Conservation (phyloP, 2,329 filamentous ascomycete genomes). For the Trichophyton rubrum region DNA sequence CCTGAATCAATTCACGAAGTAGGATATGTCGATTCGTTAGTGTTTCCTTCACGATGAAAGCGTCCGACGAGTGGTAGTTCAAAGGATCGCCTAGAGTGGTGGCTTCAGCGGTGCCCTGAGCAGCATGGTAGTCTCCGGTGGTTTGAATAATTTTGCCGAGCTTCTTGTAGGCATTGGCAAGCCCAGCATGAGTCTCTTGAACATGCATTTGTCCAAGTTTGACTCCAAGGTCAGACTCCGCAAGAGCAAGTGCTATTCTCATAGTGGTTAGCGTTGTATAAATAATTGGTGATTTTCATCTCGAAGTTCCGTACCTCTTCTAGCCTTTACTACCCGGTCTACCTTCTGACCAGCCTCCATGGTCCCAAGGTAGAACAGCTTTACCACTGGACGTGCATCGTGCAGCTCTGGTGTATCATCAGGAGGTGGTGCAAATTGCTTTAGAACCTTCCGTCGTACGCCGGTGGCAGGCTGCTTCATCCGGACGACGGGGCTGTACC, state of each 20-base stretch:
- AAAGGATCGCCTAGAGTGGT: constrained; percentile 89
- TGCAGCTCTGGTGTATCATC: constrained; percentile 94
- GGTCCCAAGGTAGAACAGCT: constrained; percentile 85
- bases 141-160: constrained; percentile 88
- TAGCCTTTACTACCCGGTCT: constrained; percentile 81
- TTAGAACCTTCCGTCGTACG: constrained; percentile 85
- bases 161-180: constrained; percentile 85
- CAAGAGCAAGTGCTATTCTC: constrained; percentile 63
- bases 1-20: constrained; percentile 81
- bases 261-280: not conserved
- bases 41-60: constrained; percentile 96
- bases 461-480: constrained; percentile 96
- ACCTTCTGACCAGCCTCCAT: constrained; percentile 98
- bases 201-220: constrained; percentile 77
- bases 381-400: constrained; percentile 78
- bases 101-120: constrained; percentile 90
- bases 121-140: constrained; percentile 88
- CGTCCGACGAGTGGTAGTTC: constrained; percentile 87
- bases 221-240: constrained; percentile 85
- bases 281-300: not conserved
- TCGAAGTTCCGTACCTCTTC: constrained; percentile 54
- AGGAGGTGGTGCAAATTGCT: constrained; percentile 94
- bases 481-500: constrained; percentile 88
- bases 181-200: constrained; percentile 78
- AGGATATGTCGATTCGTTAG: constrained; percentile 96